Evolutionary conservation across 805 yeast species (phyloP), one percentile per base, ranked within the genome.

Genomic region (Debaryomyces tyrocola): DNA sequence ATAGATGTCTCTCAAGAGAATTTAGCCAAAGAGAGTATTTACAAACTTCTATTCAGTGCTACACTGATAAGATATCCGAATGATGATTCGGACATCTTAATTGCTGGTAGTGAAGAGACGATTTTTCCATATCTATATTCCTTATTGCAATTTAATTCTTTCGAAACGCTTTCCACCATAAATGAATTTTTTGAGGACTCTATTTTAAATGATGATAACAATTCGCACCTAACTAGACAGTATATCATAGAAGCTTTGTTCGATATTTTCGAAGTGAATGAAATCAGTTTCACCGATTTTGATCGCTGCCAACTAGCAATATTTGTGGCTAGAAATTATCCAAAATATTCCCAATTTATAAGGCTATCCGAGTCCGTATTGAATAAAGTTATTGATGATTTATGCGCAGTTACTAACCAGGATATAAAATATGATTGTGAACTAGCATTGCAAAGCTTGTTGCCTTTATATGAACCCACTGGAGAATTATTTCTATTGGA

Each of bases 151-250:
- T 75, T 64, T 53, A 78, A 85, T 51, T 73, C 86, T 4, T 69
- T 77, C n/a, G 78, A 77, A 33, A 78, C 84, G 66, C 74, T 91
- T 31, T 71, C 84, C 0, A 78, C 87, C 14, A 62, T 94, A 47
- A 85, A 90, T 62, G 96, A 87, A 60, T 85, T 87, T 7, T 84
- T 92, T 58, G 97, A 92, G 59, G 96, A 90, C 60, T 67, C 86
- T 0, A 71, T 79, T 36, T 63, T 92, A 46, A 89, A 90, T 61
- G 90, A 83, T 17, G 83, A 80, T 38, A 77, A 70, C 24, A 59
- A 66, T 3, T 57, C 62, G 14, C 60, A 58, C 17, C 73, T 87
- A 4, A 85, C 74, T 50, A 72, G 98, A 15, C 98, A 92, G 61
- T 85, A 84, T 54, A 78, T 92, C 11, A 67, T 89, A 17, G 92